Evolutionary conservation across 2,329 filamentous ascomycete species (phyloP).

Genomic region (Penicillium sp.): DNA sequence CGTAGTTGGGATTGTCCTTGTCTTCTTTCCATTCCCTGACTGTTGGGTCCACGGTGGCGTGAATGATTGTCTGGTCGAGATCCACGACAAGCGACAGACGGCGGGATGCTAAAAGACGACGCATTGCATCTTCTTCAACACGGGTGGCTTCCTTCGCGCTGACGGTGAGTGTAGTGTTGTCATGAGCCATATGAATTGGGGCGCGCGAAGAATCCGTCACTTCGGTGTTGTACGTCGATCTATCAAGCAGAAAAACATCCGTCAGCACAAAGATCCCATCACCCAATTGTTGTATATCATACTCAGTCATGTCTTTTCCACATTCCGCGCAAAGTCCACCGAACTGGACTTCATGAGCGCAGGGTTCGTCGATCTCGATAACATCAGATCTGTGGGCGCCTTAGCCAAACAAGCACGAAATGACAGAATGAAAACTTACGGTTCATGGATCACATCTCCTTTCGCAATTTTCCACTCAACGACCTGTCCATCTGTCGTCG

Average conservation of each 20-base stretch:
- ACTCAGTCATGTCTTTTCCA: conserved; percentile 92
- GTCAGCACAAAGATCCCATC: background rate
- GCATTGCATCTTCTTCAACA: conserved; percentile 80
- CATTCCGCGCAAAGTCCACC: conserved; percentile 86
- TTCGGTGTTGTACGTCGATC: conserved; percentile 73
- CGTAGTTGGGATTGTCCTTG: conserved; percentile 79
- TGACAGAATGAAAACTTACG: conserved; percentile 31
- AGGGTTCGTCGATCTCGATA: conserved; percentile 82
- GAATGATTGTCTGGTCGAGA: conserved; percentile 96
- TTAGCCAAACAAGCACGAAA: conserved; percentile 4
- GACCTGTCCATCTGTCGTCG: conserved; percentile 73
- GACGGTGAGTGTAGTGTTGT: conserved; percentile 79
- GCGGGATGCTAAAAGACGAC: conserved; percentile 68
- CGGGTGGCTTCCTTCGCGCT: conserved; percentile 73
- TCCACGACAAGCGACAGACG: conserved; percentile 94
- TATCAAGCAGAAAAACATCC: conserved; percentile 16
- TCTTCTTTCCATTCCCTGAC: conserved; percentile 94
- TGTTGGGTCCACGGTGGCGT: conserved; percentile 94
- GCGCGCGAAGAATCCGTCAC: conserved; percentile 74
- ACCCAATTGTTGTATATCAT: conserved; percentile 25
- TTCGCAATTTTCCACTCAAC: conserved; percentile 64
- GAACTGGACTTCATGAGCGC: conserved; percentile 84
- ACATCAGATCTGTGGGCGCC: conserved; percentile 45
- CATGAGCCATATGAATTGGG: conserved; percentile 90
- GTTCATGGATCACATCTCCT: conserved; percentile 40